These are phyloP conservation scores for Skeletonema costatum DNA, from an alignment of 108 stramenopile genomes.

Conservation along the genomic window DNA sequence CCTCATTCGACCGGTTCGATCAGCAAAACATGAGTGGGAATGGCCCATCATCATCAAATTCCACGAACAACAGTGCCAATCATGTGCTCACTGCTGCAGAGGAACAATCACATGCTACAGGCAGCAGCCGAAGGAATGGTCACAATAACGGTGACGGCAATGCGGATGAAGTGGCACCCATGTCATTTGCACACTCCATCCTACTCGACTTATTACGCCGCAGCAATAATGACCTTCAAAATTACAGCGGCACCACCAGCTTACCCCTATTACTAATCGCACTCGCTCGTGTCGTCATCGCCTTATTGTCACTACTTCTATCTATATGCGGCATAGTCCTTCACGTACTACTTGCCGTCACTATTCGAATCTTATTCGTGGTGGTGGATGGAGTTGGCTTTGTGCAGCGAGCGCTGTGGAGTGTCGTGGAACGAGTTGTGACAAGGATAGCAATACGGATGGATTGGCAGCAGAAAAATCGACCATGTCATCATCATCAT, in stretches of 20 bases:
- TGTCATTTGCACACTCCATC: background rate
- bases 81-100: background rate
- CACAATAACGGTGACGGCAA: background rate
- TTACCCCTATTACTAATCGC: background rate
- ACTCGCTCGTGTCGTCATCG: constrained; percentile 1
- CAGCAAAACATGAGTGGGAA: background rate
- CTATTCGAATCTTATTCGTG: background rate
- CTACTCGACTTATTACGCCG: background rate
- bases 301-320: background rate
- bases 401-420: background rate
- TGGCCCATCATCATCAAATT: background rate
- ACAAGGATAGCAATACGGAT: background rate
- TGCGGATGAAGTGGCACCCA: background rate
- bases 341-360: background rate
- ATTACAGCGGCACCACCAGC: background rate
- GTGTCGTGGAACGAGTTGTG: background rate
- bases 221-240: background rate
- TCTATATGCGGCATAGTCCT: background rate
- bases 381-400: background rate
- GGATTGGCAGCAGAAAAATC: background rate
- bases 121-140: background rate
- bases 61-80: constrained; percentile 1
- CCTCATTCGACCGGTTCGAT: constrained; percentile 26
- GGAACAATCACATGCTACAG: too few species aligned
- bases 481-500: background rate